These are phyloP conservation scores for Ustilago crameri DNA, from an alignment of 1,284 basidiomycete species.

Conservation along the genomic window DNA sequence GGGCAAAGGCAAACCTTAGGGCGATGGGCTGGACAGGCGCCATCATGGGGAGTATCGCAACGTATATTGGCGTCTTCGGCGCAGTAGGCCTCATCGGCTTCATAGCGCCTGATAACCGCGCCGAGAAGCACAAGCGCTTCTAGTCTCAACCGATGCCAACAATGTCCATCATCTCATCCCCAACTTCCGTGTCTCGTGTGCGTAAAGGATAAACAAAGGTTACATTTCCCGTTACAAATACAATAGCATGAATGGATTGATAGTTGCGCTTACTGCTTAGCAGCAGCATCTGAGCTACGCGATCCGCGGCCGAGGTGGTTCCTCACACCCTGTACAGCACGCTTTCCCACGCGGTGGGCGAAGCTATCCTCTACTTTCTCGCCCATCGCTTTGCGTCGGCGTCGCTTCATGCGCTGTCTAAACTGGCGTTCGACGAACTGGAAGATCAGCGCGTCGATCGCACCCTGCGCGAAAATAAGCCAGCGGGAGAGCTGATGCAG, in stretches of 20 bases:
- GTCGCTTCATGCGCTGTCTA: conserved; percentile 52
- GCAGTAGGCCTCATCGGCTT: conserved; percentile 33
- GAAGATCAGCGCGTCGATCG: conserved; percentile 61
- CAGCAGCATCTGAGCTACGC: no score
- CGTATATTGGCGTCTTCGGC: conserved; percentile 40
- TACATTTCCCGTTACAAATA: conserved; percentile 3
- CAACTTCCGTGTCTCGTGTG: no score
- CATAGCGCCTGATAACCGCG: conserved; percentile 23
- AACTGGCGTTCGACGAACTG: conserved; percentile 60
- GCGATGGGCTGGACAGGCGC: conserved; percentile 46
- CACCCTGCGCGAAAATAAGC: conserved; percentile 62
- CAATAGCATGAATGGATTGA: background rate
- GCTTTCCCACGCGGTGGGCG: conserved; percentile 7
- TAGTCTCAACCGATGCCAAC: background rate
- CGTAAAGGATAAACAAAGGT: no score
- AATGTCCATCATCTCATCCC: background rate
- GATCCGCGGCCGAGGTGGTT: no score
- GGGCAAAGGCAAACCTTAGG: conserved; percentile 20
- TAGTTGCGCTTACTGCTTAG: no score
- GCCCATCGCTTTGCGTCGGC: conserved; percentile 50
- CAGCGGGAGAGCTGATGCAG: conserved; percentile 49
- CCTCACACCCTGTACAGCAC: no score
- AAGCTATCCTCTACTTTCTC: conserved; percentile 40
- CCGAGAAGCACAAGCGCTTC: conserved; percentile 23
- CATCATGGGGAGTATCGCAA: conserved; percentile 11